These are phyloP conservation scores for Glycine tomentella DNA, from an alignment of 306 rosid species.

Conservation along the genomic window DNA sequence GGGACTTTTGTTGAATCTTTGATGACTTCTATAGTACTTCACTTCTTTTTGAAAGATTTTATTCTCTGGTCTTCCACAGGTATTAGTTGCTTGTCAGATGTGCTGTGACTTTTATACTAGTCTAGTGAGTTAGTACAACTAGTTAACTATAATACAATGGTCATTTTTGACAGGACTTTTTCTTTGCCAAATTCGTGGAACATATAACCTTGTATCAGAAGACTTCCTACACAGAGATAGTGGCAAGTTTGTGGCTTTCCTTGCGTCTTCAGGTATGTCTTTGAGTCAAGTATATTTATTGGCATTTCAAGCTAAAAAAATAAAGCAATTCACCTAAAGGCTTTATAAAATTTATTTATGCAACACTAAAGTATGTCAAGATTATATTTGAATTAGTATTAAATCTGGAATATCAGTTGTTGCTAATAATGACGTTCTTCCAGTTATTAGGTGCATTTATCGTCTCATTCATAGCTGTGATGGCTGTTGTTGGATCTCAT, in stretches of 20 bases:
- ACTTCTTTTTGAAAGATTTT: too few species aligned
- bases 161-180: conserved; percentile 67
- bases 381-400: conserved; percentile 27
- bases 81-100: conserved; percentile 33
- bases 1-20: too few species aligned
- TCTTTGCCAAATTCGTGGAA: conserved; percentile 71
- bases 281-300: conserved; percentile 18
- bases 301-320: conserved; percentile 11
- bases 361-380: background rate
- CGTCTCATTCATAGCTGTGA: conserved; percentile 84
- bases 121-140: conserved; percentile 32
- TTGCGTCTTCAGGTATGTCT: conserved; percentile 87
- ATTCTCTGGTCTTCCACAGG: conserved; percentile 7
- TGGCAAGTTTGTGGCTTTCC: conserved; percentile 98
- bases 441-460: conserved; percentile 87
- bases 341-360: conserved; percentile 22
- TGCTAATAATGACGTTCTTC: conserved; percentile 46
- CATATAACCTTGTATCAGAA: conserved; percentile 79
- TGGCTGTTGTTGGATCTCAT: conserved; percentile 87
- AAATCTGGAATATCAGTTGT: conserved; percentile 38
- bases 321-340: conserved; percentile 9
- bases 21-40: too few species aligned
- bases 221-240: conserved; percentile 91
- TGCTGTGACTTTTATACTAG: background rate
- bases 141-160: conserved; percentile 38